Conservation (phyloP, 148 eudicot species). For the Camellia granthamiana region DNA sequence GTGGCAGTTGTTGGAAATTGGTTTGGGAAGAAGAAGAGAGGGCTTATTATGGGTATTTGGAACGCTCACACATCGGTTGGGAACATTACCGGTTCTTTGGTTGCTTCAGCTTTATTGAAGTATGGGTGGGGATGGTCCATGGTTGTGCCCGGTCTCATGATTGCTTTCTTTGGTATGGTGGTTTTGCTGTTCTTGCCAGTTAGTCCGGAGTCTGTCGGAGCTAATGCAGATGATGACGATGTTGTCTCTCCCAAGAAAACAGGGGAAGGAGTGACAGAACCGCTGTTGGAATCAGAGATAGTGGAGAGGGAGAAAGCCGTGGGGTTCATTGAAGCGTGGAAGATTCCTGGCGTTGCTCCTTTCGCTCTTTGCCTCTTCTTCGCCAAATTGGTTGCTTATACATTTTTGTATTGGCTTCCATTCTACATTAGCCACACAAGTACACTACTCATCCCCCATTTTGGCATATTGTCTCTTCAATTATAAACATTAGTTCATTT, state of each 20-base stretch:
- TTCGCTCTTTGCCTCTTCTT: slow-evolving; percentile 91
- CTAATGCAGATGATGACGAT: slow-evolving; percentile 33
- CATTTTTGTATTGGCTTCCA: slow-evolving; percentile 93
- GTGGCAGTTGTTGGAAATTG: slow-evolving; percentile 93
- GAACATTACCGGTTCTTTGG: slow-evolving; percentile 72
- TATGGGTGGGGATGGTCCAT: slow-evolving; percentile 98
- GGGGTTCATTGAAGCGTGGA: slow-evolving; percentile 83
- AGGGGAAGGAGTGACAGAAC: slow-evolving; percentile 34
- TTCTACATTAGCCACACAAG: slow-evolving; percentile 93
- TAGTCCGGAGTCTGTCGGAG: slow-evolving; percentile 65
- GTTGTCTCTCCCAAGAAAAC: slow-evolving; percentile 31
- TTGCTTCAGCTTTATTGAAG: slow-evolving; percentile 70
- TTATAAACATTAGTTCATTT: too few relatives aligned
- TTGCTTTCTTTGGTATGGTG: slow-evolving; percentile 51
- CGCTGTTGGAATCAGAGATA: slow-evolving; percentile 31
- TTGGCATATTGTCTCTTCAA: background rate
- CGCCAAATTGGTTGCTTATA: slow-evolving; percentile 88
- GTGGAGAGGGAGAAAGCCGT: slow-evolving; percentile 43
- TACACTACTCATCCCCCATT: slow-evolving; percentile 19
- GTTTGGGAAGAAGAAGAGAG: slow-evolving; percentile 86
- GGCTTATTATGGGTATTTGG: slow-evolving; percentile 92
- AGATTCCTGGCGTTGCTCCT: slow-evolving; percentile 87
- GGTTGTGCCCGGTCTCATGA: slow-evolving; percentile 72
- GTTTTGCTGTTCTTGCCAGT: slow-evolving; percentile 64
- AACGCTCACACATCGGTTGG: slow-evolving; percentile 89